A percentile compares a stretch with the other conserved stretches of the same genome.
phyloP scores from a whole-genome alignment of 2,329 filamentous ascomycete species.

The Epichloe gansuensis region DNA sequence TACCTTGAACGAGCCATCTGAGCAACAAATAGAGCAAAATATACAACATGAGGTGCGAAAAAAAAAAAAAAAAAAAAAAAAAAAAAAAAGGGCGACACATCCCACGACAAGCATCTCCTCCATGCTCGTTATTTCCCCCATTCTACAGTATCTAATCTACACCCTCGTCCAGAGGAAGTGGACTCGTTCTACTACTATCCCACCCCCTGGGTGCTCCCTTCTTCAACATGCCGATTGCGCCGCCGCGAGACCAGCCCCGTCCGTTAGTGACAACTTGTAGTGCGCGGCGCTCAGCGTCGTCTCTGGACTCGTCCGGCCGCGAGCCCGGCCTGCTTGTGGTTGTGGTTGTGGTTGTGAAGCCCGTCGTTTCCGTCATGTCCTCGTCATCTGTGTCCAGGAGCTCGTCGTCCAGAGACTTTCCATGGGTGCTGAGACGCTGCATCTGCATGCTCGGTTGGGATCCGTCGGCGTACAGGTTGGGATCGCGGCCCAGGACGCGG shows the following conservation, averaged over 20 bases:
- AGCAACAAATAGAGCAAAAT: too few relatives aligned
- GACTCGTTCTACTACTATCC: background rate
- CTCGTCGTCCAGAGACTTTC: conserved; percentile 32
- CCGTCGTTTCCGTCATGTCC: conserved; percentile 11
- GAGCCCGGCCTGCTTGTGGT: conserved; percentile 7
- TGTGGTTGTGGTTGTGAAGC: background rate
- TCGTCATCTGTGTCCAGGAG: conserved; percentile 27
- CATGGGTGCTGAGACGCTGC: conserved; percentile 34
- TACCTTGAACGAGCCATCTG: too few relatives aligned
- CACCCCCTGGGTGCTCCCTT: conserved; percentile 19
- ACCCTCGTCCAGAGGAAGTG: conserved; percentile 17
- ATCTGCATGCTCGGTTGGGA: conserved; percentile 29
- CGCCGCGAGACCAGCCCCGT: conserved; percentile 26
- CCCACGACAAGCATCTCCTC: background rate
- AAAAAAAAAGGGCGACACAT: background rate
- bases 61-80: background rate
- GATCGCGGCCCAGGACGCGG: conserved; percentile 44
- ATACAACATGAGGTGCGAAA: background rate
- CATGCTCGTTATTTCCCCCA: too few relatives aligned
- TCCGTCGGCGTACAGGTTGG: conserved; percentile 40
- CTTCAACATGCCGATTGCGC: conserved; percentile 31
- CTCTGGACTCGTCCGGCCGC: conserved; percentile 14
- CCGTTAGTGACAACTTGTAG: conserved; percentile 31
- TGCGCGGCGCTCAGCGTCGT: conserved; percentile 30
- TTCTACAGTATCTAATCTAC: conserved; percentile 17